Evolutionary conservation across 179 eudicot species (phyloP).

Genomic region (Gypsophila paniculata): DNA sequence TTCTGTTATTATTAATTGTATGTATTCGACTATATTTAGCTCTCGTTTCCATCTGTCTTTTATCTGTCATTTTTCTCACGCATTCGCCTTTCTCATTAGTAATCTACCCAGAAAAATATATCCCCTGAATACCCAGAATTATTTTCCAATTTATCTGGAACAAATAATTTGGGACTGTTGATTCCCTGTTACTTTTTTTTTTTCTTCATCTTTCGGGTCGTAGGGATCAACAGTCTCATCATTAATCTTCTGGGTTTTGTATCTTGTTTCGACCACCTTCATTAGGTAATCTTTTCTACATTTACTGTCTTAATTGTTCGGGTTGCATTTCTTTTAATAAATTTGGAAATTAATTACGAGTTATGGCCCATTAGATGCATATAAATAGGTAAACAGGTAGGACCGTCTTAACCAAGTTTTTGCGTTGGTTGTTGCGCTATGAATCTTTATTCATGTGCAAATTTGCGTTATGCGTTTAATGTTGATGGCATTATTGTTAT

Average conservation of each 20-base stretch:
- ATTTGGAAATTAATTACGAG: slow-evolving; percentile 2
- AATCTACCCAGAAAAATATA: slow-evolving; percentile 16
- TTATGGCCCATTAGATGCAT: background rate
- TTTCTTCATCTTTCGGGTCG: slow-evolving; percentile 11
- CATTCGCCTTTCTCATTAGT: background rate
- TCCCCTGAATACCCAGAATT: background rate
- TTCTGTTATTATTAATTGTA: slow-evolving; percentile 6
- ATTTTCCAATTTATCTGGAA: background rate
- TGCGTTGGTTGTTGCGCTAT: background rate
- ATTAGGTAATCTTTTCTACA: background rate
- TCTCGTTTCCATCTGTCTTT: slow-evolving; percentile 5
- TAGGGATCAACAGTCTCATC: slow-evolving; percentile 22
- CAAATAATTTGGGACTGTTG: slow-evolving; percentile 22
- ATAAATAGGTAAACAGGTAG: background rate
- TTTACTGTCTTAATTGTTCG: background rate
- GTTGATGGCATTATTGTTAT: background rate
- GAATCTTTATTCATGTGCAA: background rate
- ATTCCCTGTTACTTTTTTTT: slow-evolving; percentile 16
- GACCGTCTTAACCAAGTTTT: no score
- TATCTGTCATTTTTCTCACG: background rate
- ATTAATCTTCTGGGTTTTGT: slow-evolving; percentile 7
- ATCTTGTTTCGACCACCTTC: background rate
- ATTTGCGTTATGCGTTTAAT: background rate
- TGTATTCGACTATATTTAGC: slow-evolving; percentile 22
- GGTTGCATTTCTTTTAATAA: background rate